Conservation (phyloP, 1,284 basidiomycete genomes). For the Moniliophthora roreri region DNA sequence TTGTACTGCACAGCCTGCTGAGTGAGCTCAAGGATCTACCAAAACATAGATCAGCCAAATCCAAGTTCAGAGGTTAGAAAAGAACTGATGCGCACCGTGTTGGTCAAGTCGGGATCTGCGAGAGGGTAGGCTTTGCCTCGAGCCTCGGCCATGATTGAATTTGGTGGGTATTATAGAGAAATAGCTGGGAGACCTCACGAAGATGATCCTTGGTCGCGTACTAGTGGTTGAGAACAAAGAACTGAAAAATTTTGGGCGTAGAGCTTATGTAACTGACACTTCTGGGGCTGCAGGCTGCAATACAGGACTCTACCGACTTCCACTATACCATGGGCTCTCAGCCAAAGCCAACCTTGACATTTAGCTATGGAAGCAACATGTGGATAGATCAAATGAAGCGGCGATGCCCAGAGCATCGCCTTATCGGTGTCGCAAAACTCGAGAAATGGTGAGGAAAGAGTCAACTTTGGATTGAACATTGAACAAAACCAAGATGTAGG, state of each 20-base stretch:
- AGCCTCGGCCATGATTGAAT: constrained; percentile 51
- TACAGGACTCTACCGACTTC: not conserved
- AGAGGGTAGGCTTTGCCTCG: constrained; percentile 90
- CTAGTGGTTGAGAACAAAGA: not conserved
- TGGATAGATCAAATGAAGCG: constrained; percentile 47
- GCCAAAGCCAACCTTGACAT: constrained; percentile 31
- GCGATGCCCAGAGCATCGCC: constrained; percentile 41
- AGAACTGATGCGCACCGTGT: constrained; percentile 67
- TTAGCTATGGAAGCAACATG: constrained; percentile 49
- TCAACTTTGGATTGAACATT: not conserved
- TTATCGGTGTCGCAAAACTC: constrained; percentile 37
- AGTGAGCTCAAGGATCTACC: constrained; percentile 89
- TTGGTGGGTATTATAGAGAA: constrained; percentile 14
- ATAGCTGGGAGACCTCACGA: constrained; percentile 63
- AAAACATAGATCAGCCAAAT: constrained; percentile 5
- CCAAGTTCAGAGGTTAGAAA: not conserved
- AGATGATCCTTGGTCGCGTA: constrained; percentile 71
- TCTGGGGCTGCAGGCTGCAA: not conserved
- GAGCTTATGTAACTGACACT: not conserved
- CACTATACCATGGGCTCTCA: too few species aligned
- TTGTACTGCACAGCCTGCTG: constrained; percentile 93
- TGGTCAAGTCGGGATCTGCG: constrained; percentile 87
- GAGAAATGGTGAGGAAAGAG: constrained; percentile 33
- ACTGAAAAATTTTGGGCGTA: not conserved
- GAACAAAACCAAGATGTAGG: constrained; percentile 24